A percentile compares a stretch with the other conserved stretches of the same genome.
Conservation (phyloP, 331 rosid genomes). For the Cucumis variabilis region DNA sequence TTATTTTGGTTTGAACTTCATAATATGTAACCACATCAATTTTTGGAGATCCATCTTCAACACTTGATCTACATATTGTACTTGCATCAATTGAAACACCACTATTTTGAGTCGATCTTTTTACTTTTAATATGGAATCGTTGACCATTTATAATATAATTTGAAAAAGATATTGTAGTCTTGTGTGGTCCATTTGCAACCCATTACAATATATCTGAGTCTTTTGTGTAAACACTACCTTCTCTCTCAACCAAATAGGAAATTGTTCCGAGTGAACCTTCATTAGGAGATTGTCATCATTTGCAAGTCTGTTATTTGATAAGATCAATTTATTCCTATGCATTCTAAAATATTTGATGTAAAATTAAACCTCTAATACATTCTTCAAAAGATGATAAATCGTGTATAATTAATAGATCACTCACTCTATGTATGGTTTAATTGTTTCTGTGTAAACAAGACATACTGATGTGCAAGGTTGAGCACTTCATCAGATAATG, state of each 20-base stretch:
- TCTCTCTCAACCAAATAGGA: not conserved
- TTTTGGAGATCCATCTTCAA: not conserved
- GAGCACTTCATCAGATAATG: no score
- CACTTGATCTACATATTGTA: constrained; percentile 2
- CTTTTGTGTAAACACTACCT: not conserved
- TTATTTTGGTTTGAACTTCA: not conserved
- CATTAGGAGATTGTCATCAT: not conserved
- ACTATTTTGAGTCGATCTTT: not conserved
- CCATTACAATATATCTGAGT: not conserved
- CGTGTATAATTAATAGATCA: no score
- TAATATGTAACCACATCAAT: not conserved
- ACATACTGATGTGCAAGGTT: no score
- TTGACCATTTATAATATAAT: constrained; percentile 20
- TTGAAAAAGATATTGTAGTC: not conserved
- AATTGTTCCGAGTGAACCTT: not conserved
- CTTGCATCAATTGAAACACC: constrained; percentile 17
- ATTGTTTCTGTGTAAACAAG: no score
- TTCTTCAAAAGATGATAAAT: no score
- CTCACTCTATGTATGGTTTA: no score
- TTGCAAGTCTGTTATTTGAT: not conserved
- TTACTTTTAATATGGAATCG: not conserved
- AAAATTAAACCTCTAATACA: no score
- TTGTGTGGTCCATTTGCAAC: not conserved
- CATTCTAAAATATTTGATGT: not conserved
- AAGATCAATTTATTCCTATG: no score